Conservation (phyloP, 176 grass and related monocot species). For the Aegilops bicornis region DNA sequence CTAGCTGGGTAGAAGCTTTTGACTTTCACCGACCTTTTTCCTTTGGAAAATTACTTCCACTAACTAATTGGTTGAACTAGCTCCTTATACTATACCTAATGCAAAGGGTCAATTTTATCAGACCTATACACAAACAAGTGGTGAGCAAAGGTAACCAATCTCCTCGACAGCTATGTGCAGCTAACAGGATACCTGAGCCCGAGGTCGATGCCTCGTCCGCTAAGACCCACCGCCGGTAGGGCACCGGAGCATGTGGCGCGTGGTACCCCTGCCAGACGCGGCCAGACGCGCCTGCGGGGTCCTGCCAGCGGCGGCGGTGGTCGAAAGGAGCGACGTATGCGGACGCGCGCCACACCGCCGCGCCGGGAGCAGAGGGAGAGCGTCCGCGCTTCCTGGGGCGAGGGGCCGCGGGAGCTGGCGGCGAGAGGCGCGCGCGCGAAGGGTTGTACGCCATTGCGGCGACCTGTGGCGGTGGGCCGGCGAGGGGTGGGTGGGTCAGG, state of each 20-base stretch:
- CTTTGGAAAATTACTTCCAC: neutral
- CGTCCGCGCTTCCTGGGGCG: conserved; percentile 38
- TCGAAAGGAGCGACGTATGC: neutral
- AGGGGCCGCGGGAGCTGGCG: conserved; percentile 8
- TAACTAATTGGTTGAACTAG: neutral
- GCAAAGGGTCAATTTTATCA: neutral
- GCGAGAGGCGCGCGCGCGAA: conserved; percentile 26
- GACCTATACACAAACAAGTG: conserved; percentile 29
- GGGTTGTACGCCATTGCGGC: conserved; percentile 38
- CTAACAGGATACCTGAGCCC: conserved; percentile 34
- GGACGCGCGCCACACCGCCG: neutral
- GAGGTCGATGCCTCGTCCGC: conserved; percentile 45
- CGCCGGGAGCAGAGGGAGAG: neutral
- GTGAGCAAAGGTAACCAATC: neutral
- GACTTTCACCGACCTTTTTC: neutral
- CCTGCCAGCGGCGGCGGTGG: conserved; percentile 31
- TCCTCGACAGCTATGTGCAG: neutral
- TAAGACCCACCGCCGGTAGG: conserved; percentile 38
- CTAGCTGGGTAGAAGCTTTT: neutral
- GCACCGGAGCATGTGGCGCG: neutral
- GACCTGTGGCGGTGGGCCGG: neutral
- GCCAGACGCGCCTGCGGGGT: conserved; percentile 10
- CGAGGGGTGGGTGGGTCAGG: neutral
- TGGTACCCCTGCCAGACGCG: conserved; percentile 8
- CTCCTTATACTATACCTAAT: neutral